Conservation (phyloP, 257 asterid genomes). For the Osmanthus fragrans region DNA sequence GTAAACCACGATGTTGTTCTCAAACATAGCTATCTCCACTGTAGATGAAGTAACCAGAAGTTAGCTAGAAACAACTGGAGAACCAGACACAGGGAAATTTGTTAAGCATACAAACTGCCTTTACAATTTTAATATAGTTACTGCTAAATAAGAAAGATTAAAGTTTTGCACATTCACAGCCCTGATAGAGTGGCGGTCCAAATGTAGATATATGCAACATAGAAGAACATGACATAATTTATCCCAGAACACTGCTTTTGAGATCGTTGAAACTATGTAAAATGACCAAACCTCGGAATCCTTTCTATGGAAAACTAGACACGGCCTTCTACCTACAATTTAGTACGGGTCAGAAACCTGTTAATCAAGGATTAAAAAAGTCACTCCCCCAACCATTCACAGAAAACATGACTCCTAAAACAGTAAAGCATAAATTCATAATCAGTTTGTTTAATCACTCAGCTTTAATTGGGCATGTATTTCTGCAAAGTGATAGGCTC, state of each 20-base stretch:
- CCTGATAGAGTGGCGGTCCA: neutral
- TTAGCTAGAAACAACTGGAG: neutral
- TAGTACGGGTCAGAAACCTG: neutral
- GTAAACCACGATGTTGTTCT: slow-evolving; percentile 63
- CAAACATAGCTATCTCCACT: slow-evolving; percentile 76
- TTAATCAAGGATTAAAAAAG: neutral
- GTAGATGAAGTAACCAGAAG: slow-evolving; percentile 29
- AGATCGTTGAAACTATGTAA: neutral
- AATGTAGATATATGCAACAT: neutral
- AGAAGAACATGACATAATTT: neutral
- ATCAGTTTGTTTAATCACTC: neutral
- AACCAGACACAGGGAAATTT: neutral
- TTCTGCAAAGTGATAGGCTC: no score
- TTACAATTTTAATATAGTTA: neutral
- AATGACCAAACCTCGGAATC: neutral
- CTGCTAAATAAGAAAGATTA: neutral
- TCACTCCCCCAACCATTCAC: neutral
- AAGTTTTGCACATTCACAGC: neutral
- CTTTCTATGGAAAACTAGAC: neutral
- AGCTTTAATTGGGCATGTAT: neutral
- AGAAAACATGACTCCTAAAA: neutral
- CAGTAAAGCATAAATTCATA: neutral
- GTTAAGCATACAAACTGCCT: neutral
- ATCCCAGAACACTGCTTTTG: neutral
- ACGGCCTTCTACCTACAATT: neutral